Base-by-base conservation (phyloP, 163 green algal genomes). In the Scenedesmus sp. region DNA sequence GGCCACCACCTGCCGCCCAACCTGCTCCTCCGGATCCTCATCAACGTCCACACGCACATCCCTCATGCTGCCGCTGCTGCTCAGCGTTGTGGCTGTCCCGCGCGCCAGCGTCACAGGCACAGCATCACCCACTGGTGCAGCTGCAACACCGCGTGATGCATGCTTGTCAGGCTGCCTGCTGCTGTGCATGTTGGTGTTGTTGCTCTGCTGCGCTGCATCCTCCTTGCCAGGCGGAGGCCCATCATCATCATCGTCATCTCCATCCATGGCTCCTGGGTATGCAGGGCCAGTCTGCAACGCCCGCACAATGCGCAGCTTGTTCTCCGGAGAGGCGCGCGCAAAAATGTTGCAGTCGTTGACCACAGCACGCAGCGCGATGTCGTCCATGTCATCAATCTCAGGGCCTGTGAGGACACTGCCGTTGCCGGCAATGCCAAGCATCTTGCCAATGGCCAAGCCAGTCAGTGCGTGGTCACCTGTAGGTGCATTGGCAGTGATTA, bases 1-100 rank as follows among this genome's bases (percentile, higher is more conserved):
- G 10, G 97, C 97, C 4, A 93, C 94, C 26, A 99, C 92, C 94
- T 99, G 89, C 2, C 87, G 54, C 34, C 81, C 46, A 10, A 67
- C 2, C 81, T 18, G n/a, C 52, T 60, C 52, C 4, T 86, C 52
- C 7, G 7, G 52, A 10, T 64, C 64, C 64, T 73, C 46, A 3
- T 57, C 77, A 57, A 60, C 34, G 18, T 56, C 77, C 10, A 84
- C 77, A 60, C 4, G 0, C 46, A 57, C 77, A 10, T 84, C 77
- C 9, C 46, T 59, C 34, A 23, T 3, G 77, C 77, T 84, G 77
- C 77, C 59, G 77, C 77, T 84, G 77, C 46, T 84, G 34, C 34
- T 46, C 34, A 46, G 34, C 34, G 77, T 84, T 4, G 77, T 84
- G 6, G 77, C 34, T 3, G 77, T 84, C 8, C 77, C 70, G 70